Evolutionary conservation across 148 eudicot genomes (phyloP).

Genomic region (Rhododendron williamsianum): DNA sequence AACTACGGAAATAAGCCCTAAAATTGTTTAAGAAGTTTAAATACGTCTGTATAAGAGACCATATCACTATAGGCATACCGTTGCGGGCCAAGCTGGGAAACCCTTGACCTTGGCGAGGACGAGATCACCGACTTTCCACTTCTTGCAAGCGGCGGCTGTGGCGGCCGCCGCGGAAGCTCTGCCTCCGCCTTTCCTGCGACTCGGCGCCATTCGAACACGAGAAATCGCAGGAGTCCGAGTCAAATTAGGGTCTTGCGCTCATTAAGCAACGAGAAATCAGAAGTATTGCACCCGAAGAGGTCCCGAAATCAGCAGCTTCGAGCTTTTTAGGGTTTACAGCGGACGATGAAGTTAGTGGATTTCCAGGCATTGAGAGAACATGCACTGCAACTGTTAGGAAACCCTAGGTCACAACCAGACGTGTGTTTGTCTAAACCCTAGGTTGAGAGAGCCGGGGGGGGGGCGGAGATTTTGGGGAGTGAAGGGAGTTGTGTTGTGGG

Average conservation of each 20-base stretch:
- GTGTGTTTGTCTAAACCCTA: constrained; percentile 1
- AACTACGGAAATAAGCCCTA: neutral
- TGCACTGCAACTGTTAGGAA: neutral
- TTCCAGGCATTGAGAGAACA: constrained; percentile 44
- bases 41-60: neutral
- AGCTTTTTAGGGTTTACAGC: constrained; percentile 19
- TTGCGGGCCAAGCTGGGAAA: constrained; percentile 97
- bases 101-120: constrained; percentile 99
- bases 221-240: constrained; percentile 7
- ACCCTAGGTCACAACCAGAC: neutral
- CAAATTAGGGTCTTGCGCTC: constrained; percentile 10
- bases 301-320: constrained; percentile 6
- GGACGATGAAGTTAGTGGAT: constrained; percentile 6
- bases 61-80: constrained; percentile 39
- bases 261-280: neutral
- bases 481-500: neutral
- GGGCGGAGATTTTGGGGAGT: neutral
- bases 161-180: constrained; percentile 75
- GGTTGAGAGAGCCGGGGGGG: neutral
- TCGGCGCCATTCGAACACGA: constrained; percentile 54
- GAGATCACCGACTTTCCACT: constrained; percentile 94
- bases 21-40: neutral
- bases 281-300: neutral
- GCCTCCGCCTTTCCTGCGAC: constrained; percentile 60
- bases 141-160: constrained; percentile 56